Evolutionary conservation across 192 early-diverging fungal genomes (phyloP), one percentile per base, ranked within the genome.

Genomic region (Coemansia sp.): DNA sequence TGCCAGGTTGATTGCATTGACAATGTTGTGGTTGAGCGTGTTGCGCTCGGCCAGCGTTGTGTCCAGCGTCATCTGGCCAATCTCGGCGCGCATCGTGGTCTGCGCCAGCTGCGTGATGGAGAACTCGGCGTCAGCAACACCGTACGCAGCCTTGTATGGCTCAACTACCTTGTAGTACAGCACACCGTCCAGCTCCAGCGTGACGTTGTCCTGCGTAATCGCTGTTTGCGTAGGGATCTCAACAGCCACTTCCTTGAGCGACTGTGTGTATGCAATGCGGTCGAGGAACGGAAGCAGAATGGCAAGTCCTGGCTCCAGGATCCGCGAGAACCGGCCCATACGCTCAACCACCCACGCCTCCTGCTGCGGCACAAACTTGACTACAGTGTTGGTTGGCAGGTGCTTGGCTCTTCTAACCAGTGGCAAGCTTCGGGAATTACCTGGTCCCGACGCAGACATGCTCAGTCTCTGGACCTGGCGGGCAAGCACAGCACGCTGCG

Each of bases 301-400:
- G 21, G 94, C 92, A 10, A 98, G 86, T 22, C 96, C 96, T 2
- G 94, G 94, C 45, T 94, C 90, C 9, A 98, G 77, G 45, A 94
- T 86, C n/a, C 91, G 83, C 65, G 86, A 79, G 69, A 92, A 94
- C 66, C 82, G 71, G 29, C 96, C 96, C 91, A 98, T 95, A 23
- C 96, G 89, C 82, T 98, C 96, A 10, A 98, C 90, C 23, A 98
- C 88, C 93, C 95, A 97, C 5, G 95, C 93, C 78, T 97, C 94
- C 73, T 97, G 94, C 81, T 98, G 94, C 41, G 96, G 96, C 17
- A 98, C 96, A 82, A 98, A 98, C 82, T 97, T 96, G 70, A 98
- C 73, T 14, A 93, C 66, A 0, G 82, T 84, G 72, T 84, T 84
- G 64, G 32, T 21, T 15, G 80, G 80, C 48, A 75, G 64, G 5